Conservation (phyloP, 495 filamentous ascomycete species). For the Lasiosphaeris hirsuta region DNA sequence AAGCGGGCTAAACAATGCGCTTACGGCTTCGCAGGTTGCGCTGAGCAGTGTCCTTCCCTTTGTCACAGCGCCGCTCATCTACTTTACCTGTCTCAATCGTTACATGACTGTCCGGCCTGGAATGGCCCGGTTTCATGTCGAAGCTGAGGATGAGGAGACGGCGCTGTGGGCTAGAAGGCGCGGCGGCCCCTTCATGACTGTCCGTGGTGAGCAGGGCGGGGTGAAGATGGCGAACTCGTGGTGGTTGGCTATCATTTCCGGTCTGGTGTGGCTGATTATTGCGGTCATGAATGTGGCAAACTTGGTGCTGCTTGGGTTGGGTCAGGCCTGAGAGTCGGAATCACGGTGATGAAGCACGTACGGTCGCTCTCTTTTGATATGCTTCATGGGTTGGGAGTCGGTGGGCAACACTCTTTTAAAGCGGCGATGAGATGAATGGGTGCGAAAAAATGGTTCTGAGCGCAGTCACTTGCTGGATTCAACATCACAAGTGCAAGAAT, state of each 20-base stretch:
- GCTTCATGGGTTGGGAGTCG: no score
- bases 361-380: no score
- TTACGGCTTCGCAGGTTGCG: slow-evolving; percentile 77
- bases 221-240: slow-evolving; percentile 63
- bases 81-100: slow-evolving; percentile 75
- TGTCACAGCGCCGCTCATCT: slow-evolving; percentile 78
- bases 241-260: slow-evolving; percentile 51
- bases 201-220: slow-evolving; percentile 16
- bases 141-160: slow-evolving; percentile 15
- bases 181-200: neutral
- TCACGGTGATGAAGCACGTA: no score
- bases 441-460: no score
- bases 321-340: slow-evolving; percentile 22
- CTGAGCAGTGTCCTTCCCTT: slow-evolving; percentile 79
- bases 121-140: slow-evolving; percentile 28
- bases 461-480: no score
- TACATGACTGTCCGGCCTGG: slow-evolving; percentile 70
- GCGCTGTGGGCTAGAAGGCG: slow-evolving; percentile 7
- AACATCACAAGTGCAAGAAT: no score
- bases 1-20: slow-evolving; percentile 62
- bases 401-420: no score
- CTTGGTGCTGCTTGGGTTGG: slow-evolving; percentile 63
- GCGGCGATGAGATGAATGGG: no score
- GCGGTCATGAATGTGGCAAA: slow-evolving; percentile 70
- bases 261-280: slow-evolving; percentile 65